A percentile compares a stretch with the other conserved stretches of the same genome.
These are phyloP conservation scores for Clonostachys chloroleuca DNA, from an alignment of 2,329 filamentous ascomycete genomes.

Conservation along the genomic window DNA sequence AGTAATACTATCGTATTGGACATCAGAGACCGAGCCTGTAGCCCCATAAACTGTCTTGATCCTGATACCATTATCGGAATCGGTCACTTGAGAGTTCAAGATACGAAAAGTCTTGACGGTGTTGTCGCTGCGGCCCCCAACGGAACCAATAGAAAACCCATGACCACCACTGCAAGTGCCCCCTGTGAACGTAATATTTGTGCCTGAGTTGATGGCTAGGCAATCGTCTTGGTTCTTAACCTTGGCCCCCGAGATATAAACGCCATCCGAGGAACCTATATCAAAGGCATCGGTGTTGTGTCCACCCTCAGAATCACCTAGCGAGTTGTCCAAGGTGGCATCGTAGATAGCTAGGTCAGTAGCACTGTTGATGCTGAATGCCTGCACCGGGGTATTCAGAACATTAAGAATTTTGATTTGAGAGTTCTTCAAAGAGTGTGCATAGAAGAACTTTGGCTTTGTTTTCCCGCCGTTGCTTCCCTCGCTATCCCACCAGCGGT, in stretches of 20 bases:
- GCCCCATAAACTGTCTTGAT: conserved; percentile 44
- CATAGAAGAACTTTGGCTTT: conserved; percentile 59
- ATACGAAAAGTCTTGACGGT: conserved; percentile 45
- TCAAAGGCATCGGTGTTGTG: conserved; percentile 59
- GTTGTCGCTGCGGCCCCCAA: conserved; percentile 46
- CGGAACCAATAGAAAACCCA: conserved; percentile 35
- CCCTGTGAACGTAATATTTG: conserved; percentile 38
- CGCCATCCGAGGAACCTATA: conserved; percentile 39
- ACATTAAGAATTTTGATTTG: conserved; percentile 30
- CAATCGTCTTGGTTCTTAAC: conserved; percentile 61
- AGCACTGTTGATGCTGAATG: conserved; percentile 29
- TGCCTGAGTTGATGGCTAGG: conserved; percentile 51
- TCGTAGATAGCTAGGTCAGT: conserved; percentile 24
- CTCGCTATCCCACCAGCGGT: conserved; percentile 57
- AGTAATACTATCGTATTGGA: conserved; percentile 37
- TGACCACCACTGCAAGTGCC: conserved; percentile 38
- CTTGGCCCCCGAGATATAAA: conserved; percentile 47
- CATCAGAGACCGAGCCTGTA: conserved; percentile 34
- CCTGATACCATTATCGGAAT: conserved; percentile 48
- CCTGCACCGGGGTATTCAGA: conserved; percentile 34
- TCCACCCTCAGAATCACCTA: conserved; percentile 24
- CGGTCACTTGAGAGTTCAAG: conserved; percentile 37
- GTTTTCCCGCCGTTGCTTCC: conserved; percentile 55
- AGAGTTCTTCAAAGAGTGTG: conserved; percentile 30
- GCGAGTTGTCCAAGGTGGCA: conserved; percentile 31